phyloP scores from a whole-genome alignment of 2,329 filamentous ascomycete species.

The Coniochaeta ligniaria region DNA sequence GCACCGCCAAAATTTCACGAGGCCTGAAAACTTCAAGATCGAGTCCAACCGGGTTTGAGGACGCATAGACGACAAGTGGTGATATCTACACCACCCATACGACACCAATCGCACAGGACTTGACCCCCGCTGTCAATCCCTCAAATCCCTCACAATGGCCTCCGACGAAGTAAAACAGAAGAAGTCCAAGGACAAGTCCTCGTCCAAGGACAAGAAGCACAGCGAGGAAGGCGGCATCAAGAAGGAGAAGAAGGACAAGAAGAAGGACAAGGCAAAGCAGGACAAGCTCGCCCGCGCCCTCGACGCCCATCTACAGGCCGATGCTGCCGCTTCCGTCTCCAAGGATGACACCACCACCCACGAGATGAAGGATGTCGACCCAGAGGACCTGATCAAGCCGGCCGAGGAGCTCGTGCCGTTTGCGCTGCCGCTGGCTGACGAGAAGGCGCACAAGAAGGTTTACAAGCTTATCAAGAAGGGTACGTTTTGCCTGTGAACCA shows the following conservation, averaged over 20 bases:
- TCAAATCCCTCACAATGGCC: conserved; percentile 11
- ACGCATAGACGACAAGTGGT: neutral
- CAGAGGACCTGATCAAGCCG: conserved; percentile 34
- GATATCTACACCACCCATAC: neutral
- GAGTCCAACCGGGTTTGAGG: neutral
- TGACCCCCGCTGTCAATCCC: too few relatives aligned
- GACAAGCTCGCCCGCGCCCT: conserved; percentile 61
- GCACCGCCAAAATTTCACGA: conserved; percentile 2
- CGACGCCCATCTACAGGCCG: conserved; percentile 53
- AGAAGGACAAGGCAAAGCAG: conserved; percentile 66
- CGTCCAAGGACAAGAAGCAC: conserved; percentile 49
- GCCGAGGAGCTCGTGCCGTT: conserved; percentile 68
- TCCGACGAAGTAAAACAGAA: conserved; percentile 25
- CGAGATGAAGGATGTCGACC: conserved; percentile 33
- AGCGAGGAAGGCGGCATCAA: conserved; percentile 45
- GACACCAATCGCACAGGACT: neutral
- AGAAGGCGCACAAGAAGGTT: conserved; percentile 66
- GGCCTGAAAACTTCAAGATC: conserved; percentile 1
- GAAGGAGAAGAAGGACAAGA: conserved; percentile 53
- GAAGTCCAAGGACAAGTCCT: conserved; percentile 31
- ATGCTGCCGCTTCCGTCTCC: conserved; percentile 37
- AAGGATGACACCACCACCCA: conserved; percentile 28
- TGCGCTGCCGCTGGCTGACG: conserved; percentile 71
- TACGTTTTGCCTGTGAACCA: too few relatives aligned
- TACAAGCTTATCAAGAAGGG: conserved; percentile 57